Evolutionary conservation across 805 yeast genomes (phyloP), one percentile per base, ranked within the genome.

Genomic region (Nakazawaea wyomingensis): DNA sequence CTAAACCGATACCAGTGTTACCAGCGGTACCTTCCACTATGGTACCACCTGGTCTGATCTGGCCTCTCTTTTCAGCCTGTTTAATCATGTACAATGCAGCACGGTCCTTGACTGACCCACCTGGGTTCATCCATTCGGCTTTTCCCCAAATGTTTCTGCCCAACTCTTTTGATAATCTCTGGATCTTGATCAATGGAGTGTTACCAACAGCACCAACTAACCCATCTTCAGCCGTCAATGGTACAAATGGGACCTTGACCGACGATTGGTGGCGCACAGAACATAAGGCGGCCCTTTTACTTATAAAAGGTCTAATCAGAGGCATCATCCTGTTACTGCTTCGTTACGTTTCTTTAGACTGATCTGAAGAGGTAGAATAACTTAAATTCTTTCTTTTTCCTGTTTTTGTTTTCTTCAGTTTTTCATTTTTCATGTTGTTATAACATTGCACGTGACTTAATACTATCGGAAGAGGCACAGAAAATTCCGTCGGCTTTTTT

Each of bases 21-120:
- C 96, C 96, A 3, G 96, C 96, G 10, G 96, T 87, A 6, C 96
- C 96, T 62, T 88, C 96, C 14, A 88, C 90, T 24, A 88, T 77
- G 2, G 96, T 88, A 27, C 93, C 96, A 7, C 95, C 93, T 4
- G 88, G 77, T 45, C 65, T 59, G 44, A 88, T 68, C 43, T 72
- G 63, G 2, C 88, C 88, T 47, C 68, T 69, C 28, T 61, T 57
- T 57, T 88, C 96, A 21, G 96, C 96, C 50, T 87, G 89, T 51
- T 82, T 72, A 40, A 88, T 69, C 50, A 88, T 71, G 55, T 67
- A 86, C 29, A 84, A 67, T 0, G 96, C 96, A 13, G 96, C 96
- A 46, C 96, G 73, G 60, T 88, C 96, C 57, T 88, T 88, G 44
- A 88, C 90, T 9, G 93, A 82, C 0, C 96, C 96, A 38, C 96